phyloP scores from a whole-genome alignment of 2,329 filamentous ascomycete genomes.

The Aspergillus sp. region DNA sequence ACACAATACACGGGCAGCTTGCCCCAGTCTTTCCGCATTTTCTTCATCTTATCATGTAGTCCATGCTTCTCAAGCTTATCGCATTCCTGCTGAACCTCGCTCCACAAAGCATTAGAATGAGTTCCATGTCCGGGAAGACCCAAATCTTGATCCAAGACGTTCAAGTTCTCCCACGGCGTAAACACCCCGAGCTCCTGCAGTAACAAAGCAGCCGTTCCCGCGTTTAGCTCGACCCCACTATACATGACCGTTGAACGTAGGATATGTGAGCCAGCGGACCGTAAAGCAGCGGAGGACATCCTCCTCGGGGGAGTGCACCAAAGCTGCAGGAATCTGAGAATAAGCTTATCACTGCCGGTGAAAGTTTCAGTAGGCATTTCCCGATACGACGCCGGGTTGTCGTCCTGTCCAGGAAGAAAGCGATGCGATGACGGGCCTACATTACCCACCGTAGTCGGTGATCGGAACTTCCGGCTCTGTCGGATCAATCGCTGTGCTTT shows the following conservation, averaged over 20 bases:
- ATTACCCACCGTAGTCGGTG: constrained; percentile 42
- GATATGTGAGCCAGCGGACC: constrained; percentile 55
- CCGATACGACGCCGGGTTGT: constrained; percentile 28
- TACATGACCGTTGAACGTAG: constrained; percentile 59
- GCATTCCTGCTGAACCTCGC: constrained; percentile 30
- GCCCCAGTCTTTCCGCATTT: constrained; percentile 58
- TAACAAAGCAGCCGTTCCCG: constrained; percentile 48
- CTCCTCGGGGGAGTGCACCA: constrained; percentile 48
- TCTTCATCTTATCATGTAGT: constrained; percentile 56
- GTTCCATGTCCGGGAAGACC: constrained; percentile 49
- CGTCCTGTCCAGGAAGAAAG: constrained; percentile 26
- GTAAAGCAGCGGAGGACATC: constrained; percentile 40
- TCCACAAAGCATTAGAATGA: constrained; percentile 29
- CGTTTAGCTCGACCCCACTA: constrained; percentile 38
- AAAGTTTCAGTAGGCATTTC: constrained; percentile 44
- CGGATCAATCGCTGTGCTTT: constrained; percentile 45
- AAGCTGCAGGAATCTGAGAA: constrained; percentile 57
- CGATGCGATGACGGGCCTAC: constrained; percentile 42
- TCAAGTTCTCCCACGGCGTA: constrained; percentile 58
- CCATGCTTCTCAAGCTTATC: constrained; percentile 21
- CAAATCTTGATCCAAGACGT: constrained; percentile 52
- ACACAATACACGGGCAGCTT: constrained; percentile 60
- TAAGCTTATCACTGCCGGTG: constrained; percentile 49
- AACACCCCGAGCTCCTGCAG: constrained; percentile 63
- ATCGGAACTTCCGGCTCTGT: constrained; percentile 42